Percentiles rank a stretch among this genome's conserved stretches.
These are phyloP conservation scores for Mrakia frigida DNA, from an alignment of 768 basidiomycete species.

Conservation along the genomic window DNA sequence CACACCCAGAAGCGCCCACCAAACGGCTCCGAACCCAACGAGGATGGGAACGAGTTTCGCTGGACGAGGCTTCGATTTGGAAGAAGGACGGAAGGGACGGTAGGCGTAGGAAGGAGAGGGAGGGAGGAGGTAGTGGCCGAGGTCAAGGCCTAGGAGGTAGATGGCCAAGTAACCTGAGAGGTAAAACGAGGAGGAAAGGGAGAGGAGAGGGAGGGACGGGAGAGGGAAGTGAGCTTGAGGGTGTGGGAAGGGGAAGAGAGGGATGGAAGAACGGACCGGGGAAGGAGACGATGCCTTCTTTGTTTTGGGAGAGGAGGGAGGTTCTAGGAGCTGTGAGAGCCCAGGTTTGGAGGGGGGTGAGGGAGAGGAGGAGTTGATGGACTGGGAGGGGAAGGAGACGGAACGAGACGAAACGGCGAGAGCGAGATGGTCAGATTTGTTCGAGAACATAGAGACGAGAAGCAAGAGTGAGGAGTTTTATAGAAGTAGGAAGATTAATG, in stretches of 20 bases:
- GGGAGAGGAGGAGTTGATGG: slow-evolving; percentile 64
- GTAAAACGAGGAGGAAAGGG: slow-evolving; percentile 10
- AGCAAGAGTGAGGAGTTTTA: neutral
- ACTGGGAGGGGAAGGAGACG: slow-evolving; percentile 49
- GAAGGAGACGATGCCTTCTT: slow-evolving; percentile 83
- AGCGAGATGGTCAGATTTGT: no score
- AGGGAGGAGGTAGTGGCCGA: slow-evolving; percentile 74
- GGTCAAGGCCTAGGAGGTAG: slow-evolving; percentile 75
- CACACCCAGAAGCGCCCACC: slow-evolving; percentile 61
- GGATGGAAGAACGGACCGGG: slow-evolving; percentile 50
- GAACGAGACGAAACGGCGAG: neutral
- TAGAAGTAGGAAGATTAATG: neutral
- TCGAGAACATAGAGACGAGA: no score
- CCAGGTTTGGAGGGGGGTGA: slow-evolving; percentile 54
- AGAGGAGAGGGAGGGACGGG: neutral
- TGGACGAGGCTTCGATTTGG: slow-evolving; percentile 30
- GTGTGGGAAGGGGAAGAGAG: neutral
- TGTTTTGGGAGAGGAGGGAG: slow-evolving; percentile 69
- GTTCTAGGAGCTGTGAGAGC: slow-evolving; percentile 62
- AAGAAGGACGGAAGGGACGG: slow-evolving; percentile 45
- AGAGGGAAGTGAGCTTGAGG: neutral
- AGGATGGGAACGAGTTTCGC: slow-evolving; percentile 72
- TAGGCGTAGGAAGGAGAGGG: slow-evolving; percentile 69
- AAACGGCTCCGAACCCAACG: slow-evolving; percentile 66
- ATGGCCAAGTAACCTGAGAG: slow-evolving; percentile 76